Percentiles rank a stretch among this genome's conserved stretches.
Evolutionary conservation across 768 basidiomycete genomes (phyloP).

Genomic region (Filobasidium floriforme): DNA sequence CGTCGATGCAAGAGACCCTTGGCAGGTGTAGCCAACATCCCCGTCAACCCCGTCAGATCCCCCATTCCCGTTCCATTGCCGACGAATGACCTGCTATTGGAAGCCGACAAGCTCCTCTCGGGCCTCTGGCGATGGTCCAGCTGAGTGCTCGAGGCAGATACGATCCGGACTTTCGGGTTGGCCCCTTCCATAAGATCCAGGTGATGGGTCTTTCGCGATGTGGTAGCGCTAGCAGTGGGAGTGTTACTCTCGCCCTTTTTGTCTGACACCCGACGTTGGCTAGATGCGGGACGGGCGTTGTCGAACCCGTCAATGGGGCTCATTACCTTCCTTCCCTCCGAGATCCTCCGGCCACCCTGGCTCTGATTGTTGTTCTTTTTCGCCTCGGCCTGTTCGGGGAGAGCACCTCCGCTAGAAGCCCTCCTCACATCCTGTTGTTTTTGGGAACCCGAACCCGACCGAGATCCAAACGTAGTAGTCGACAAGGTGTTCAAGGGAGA

Average conservation of each 20-base stretch:
- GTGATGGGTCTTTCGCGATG: too few relatives aligned
- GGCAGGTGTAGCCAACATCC: conserved; percentile 40
- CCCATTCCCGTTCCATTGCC: conserved; percentile 11
- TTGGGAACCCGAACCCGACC: too few relatives aligned
- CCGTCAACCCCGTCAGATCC: conserved; percentile 42
- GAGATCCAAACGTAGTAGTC: neutral
- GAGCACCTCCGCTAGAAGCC: neutral
- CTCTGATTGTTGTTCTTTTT: neutral
- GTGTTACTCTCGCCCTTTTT: too few relatives aligned
- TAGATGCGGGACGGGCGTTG: neutral
- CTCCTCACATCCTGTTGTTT: too few relatives aligned
- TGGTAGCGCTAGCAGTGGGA: neutral
- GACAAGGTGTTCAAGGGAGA: neutral
- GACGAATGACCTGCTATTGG: neutral
- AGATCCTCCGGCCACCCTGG: neutral
- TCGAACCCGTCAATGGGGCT: neutral
- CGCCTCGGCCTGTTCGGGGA: neutral
- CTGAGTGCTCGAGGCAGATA: neutral
- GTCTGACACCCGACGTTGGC: too few relatives aligned
- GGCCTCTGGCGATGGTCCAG: neutral
- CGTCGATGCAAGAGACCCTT: conserved; percentile 32
- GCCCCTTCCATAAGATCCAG: neutral
- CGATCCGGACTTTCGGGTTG: neutral
- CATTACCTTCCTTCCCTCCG: conserved; percentile 3
- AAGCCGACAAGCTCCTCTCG: neutral